These are phyloP conservation scores for Platanthera zijinensis DNA, from an alignment of 106 monocot genomes.

Conservation along the genomic window DNA sequence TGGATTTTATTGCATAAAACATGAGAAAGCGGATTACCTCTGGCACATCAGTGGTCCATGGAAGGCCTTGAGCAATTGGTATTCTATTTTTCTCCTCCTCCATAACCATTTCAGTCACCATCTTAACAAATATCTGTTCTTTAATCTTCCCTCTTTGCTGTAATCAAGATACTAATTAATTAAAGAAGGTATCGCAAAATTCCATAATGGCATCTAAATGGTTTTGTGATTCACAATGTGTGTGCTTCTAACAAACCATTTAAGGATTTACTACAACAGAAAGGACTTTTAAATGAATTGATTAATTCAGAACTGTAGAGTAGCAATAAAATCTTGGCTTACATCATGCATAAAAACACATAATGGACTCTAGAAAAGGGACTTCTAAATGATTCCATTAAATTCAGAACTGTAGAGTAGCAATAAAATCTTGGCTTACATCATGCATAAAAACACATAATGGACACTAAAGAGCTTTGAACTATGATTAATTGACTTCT, in stretches of 20 bases:
- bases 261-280: not conserved
- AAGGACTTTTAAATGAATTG: not conserved
- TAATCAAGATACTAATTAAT: not conserved
- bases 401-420: not conserved
- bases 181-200: not conserved
- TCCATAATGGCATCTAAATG: no score
- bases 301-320: not conserved
- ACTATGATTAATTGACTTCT: not conserved
- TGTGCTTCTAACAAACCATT: no score
- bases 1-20: not conserved
- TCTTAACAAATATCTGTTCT: slow-evolving; percentile 65
- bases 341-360: not conserved
- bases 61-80: slow-evolving; percentile 84
- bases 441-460: not conserved
- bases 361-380: not conserved
- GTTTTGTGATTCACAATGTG: no score
- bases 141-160: slow-evolving; percentile 92
- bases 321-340: not conserved
- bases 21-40: slow-evolving; percentile 41
- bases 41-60: slow-evolving; percentile 92
- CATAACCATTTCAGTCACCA: slow-evolving; percentile 70
- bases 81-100: slow-evolving; percentile 72
- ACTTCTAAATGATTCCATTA: not conserved
- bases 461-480: not conserved
- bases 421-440: not conserved